Evolutionary conservation across 345 rosid genomes (phyloP).

Genomic region (Ceriops tagal): DNA sequence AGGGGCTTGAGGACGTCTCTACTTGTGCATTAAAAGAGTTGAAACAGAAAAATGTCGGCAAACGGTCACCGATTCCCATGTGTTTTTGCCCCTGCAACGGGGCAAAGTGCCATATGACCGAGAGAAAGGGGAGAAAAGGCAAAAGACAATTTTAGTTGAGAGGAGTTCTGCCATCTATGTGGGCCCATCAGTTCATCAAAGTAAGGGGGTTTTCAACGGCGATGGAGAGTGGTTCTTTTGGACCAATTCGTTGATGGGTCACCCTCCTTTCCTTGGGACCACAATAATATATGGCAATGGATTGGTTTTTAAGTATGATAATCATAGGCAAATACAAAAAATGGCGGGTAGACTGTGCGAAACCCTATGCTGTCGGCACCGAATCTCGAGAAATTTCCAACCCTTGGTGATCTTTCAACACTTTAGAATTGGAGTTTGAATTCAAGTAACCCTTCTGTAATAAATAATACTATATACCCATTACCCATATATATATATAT

Average conservation of each 20-base stretch:
- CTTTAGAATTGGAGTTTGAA: too few relatives aligned
- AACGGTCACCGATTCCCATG: background rate
- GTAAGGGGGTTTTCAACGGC: background rate
- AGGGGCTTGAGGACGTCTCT: too few relatives aligned
- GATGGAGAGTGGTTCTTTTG: too few relatives aligned
- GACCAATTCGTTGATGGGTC: too few relatives aligned
- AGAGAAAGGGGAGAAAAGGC: too few relatives aligned
- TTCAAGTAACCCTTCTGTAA: background rate
- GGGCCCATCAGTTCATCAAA: background rate
- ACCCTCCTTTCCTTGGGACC: too few relatives aligned
- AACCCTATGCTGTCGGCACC: constrained; percentile 41
- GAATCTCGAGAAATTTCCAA: constrained; percentile 45
- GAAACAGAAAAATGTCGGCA: too few relatives aligned
- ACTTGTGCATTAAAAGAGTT: too few relatives aligned
- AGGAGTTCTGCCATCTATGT: background rate
- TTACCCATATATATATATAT: too few relatives aligned
- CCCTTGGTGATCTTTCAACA: background rate
- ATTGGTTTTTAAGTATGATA: too few relatives aligned
- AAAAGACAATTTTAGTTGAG: background rate
- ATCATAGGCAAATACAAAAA: background rate
- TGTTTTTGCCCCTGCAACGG: background rate
- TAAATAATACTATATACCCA: too few relatives aligned
- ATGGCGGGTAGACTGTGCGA: constrained; percentile 42
- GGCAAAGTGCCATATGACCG: background rate
- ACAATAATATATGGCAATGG: too few relatives aligned